Conservation (phyloP, 1,139 yeast species). For the Kodamaea alishanica region DNA sequence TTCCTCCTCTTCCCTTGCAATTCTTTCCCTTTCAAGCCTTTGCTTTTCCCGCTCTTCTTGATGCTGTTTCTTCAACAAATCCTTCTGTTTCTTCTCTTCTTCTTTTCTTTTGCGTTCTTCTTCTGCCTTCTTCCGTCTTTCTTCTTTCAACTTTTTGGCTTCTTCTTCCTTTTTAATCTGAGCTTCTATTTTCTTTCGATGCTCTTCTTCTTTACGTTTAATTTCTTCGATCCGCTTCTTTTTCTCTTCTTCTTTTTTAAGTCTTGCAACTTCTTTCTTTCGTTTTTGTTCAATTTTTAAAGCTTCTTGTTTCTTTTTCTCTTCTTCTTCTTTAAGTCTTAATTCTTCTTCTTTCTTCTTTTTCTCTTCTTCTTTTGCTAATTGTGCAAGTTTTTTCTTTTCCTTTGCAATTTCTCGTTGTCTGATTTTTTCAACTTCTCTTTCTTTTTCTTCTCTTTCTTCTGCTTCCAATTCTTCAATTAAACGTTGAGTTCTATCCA, state of each 20-base stretch:
- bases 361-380: slow-evolving; percentile 74
- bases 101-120: slow-evolving; percentile 40
- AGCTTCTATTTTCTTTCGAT: slow-evolving; percentile 39
- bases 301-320: slow-evolving; percentile 32
- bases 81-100: slow-evolving; percentile 45
- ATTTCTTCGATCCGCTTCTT: slow-evolving; percentile 39
- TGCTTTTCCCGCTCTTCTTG: slow-evolving; percentile 29
- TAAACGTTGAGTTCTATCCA: slow-evolving; percentile 66
- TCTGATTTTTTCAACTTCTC: slow-evolving; percentile 64
- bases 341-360: slow-evolving; percentile 56
- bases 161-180: slow-evolving; percentile 52
- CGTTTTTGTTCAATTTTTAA: slow-evolving; percentile 43
- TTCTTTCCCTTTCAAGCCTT: slow-evolving; percentile 22
- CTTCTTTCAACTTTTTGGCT: slow-evolving; percentile 35
- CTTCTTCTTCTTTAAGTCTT: slow-evolving; percentile 34
- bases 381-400: slow-evolving; percentile 65
- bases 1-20: slow-evolving; percentile 24
- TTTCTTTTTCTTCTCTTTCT: slow-evolving; percentile 62
- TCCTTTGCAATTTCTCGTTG: slow-evolving; percentile 79
- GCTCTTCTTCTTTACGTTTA: slow-evolving; percentile 46
- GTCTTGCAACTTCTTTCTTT: slow-evolving; percentile 46
- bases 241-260: slow-evolving; percentile 55
- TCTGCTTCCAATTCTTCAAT: slow-evolving; percentile 81
- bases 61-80: slow-evolving; percentile 36
- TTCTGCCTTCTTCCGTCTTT: slow-evolving; percentile 46